These are phyloP conservation scores for Selaginella tamariscina DNA, from an alignment of 75 land plant species.

Conservation along the genomic window DNA sequence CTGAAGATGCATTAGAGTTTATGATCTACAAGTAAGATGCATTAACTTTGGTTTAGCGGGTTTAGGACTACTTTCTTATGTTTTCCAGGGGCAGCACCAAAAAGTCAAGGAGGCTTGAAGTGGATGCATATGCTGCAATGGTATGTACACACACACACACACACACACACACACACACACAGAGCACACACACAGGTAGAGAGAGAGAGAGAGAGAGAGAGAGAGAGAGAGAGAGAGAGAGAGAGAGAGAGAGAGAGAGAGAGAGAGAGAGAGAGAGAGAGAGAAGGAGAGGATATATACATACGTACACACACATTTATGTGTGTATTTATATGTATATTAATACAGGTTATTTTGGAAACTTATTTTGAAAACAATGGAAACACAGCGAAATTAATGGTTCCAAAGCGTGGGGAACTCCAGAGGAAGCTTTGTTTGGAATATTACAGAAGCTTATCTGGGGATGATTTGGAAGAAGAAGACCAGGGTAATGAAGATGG, in stretches of 20 bases:
- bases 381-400: neutral
- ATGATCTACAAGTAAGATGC: slow-evolving; percentile 56
- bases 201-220: no score
- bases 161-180: neutral
- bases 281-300: no score
- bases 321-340: neutral
- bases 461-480: neutral
- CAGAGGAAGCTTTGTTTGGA: neutral
- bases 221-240: no score
- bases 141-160: slow-evolving; percentile 34
- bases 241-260: no score
- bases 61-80: neutral
- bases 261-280: no score
- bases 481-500: neutral
- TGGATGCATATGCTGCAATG: slow-evolving; percentile 88
- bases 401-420: neutral
- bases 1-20: slow-evolving; percentile 49
- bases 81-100: slow-evolving; percentile 58
- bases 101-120: slow-evolving; percentile 38
- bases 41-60: neutral
- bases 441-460: neutral
- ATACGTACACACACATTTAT: neutral
- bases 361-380: neutral
- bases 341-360: neutral
- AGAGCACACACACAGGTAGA: no score